These are phyloP conservation scores for Lecanicillium sp. DNA, from an alignment of 2,329 filamentous ascomycete species.

Conservation along the genomic window DNA sequence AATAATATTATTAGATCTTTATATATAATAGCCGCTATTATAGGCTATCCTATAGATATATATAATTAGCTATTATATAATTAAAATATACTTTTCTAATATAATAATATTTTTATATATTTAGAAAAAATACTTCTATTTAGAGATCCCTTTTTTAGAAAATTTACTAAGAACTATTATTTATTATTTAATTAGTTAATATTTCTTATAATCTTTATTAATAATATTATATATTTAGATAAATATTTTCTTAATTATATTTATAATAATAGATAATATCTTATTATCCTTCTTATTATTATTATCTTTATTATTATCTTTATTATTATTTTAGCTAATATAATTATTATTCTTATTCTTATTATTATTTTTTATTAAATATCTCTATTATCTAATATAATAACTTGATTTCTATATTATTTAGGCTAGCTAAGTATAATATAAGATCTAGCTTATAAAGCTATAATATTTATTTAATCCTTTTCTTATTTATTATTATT, in stretches of 20 bases:
- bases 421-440: neutral
- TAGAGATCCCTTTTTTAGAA: neutral
- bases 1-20: neutral
- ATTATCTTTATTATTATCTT: too few relatives aligned
- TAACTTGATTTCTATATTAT: neutral
- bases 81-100: neutral
- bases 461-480: neutral
- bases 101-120: neutral
- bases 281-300: too few relatives aligned
- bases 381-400: neutral
- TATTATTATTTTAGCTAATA: too few relatives aligned
- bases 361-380: neutral
- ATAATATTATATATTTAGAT: too few relatives aligned
- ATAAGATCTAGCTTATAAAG: neutral
- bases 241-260: too few relatives aligned
- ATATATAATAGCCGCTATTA: neutral
- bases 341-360: neutral
- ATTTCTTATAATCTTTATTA: too few relatives aligned
- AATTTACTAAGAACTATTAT: neutral
- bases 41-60: neutral
- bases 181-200: neutral
- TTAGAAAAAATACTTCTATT: neutral
- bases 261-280: too few relatives aligned
- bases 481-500: too few relatives aligned
- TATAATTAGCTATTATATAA: neutral